Percentiles rank a stretch among this genome's conserved stretches.
phyloP scores from a whole-genome alignment of 306 rosid species.

The Prunus dulcis region DNA sequence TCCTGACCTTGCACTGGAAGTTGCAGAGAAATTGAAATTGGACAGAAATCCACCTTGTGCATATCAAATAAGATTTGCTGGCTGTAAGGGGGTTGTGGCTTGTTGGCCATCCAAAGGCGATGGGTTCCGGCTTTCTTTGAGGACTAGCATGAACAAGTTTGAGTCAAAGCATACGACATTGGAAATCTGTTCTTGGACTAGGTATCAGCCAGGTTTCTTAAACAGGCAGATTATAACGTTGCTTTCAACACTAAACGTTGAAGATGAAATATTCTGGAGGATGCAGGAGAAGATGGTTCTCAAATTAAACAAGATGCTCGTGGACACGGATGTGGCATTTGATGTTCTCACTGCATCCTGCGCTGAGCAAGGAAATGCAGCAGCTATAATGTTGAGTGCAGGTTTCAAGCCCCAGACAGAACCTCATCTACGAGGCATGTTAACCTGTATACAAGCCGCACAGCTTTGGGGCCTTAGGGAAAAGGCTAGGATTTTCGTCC shows the following conservation, averaged over 20 bases:
- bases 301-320: constrained; percentile 54
- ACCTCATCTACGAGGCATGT: constrained; percentile 87
- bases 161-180: constrained; percentile 46
- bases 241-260: constrained; percentile 60
- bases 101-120: constrained; percentile 70
- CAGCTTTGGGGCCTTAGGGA: constrained; percentile 88
- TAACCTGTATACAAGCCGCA: constrained; percentile 68
- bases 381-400: constrained; percentile 89
- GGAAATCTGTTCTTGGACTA: constrained; percentile 88
- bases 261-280: constrained; percentile 64
- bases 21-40: constrained; percentile 66
- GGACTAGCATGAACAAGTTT: constrained; percentile 78
- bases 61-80: constrained; percentile 86
- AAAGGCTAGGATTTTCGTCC: constrained; percentile 78
- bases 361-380: constrained; percentile 77
- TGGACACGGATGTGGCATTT: constrained; percentile 59
- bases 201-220: constrained; percentile 87
- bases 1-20: constrained; percentile 77
- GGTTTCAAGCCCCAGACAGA: constrained; percentile 79
- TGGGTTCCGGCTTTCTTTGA: constrained; percentile 55
- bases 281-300: constrained; percentile 80
- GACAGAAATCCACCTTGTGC: constrained; percentile 60
- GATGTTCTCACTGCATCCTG: constrained; percentile 79
- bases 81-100: constrained; percentile 86
- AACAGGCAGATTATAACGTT: constrained; percentile 78